Base-by-base conservation (phyloP, 257 asterid genomes). In the Agastache rugosa region DNA sequence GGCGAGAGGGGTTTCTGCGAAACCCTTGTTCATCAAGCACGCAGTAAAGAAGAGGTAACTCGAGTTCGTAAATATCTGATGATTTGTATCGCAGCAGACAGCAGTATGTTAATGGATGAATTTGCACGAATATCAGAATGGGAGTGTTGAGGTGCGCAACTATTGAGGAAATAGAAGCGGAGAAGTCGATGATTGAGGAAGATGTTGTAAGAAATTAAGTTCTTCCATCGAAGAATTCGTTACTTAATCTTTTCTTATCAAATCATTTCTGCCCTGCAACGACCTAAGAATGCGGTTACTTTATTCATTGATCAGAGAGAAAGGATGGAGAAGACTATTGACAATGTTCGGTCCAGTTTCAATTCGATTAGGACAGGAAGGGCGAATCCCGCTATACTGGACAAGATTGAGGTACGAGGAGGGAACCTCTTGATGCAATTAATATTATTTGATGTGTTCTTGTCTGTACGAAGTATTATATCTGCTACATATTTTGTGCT, bases 291-390 rank as follows among this genome's bases (percentile, higher is more conserved):
- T 68, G 63, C 54, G 25, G 10, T 63, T 48, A 35, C 50, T 55
- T 31, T 62, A 6, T 51, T 65, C 0, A 1, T 75, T 64, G 58
- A 27, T 74, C 83, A 92, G 99, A 92, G 82, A 79, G 93, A 89
- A 69, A 92, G 95, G 85, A 94, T 94, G 99, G 98, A 89, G 63
- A 94, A 92, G 86, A 78, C 97, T 16, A 81, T 94, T 64, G 99
- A 94, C 10, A 89, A 77, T 65, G 79, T 94, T 77, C 83, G 74
- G 77, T 75, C 93, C 65, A 84, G 85, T 85, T 94, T 94, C 83
- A 85, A 80, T 78, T 89, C 99, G n/a, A 84, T 94, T 76, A 87
- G 99, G 76, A 92, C 99, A 0, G 99, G 99, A 68, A 81, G 99
- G 89, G 84, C 99, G 17, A 94, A 77, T 67, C 97, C 99, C 20